Evolutionary conservation across 768 basidiomycete genomes (phyloP).

Genomic region (Candolleomyces efflorescens): DNA sequence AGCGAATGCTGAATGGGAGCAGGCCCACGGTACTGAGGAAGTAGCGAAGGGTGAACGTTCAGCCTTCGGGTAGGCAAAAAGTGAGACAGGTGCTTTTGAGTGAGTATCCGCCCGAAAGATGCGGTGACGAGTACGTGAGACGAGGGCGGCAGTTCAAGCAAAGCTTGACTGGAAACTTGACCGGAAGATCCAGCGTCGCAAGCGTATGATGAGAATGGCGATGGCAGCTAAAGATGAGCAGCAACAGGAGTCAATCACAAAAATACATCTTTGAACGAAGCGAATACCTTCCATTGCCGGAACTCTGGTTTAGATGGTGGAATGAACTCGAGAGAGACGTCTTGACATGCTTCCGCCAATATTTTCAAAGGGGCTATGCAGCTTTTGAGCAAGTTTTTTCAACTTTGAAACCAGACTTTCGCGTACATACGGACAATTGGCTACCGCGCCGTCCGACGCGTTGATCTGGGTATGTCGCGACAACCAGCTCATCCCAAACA

Average conservation of each 20-base stretch:
- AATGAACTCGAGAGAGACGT: constrained; percentile 55
- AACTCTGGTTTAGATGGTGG: constrained; percentile 59
- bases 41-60: constrained; percentile 87
- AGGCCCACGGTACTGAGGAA: constrained; percentile 86
- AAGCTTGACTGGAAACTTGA: neutral
- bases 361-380: constrained; percentile 64
- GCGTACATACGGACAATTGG: constrained; percentile 51
- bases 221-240: constrained; percentile 26
- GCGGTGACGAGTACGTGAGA: constrained; percentile 75
- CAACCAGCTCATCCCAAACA: constrained; percentile 64
- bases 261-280: neutral
- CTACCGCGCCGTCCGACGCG: constrained; percentile 59
- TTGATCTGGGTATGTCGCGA: constrained; percentile 73
- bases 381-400: neutral
- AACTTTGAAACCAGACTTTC: neutral
- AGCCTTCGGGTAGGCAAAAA: constrained; percentile 60
- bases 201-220: constrained; percentile 27
- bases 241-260: neutral
- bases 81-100: constrained; percentile 50
- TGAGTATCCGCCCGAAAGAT: constrained; percentile 87
- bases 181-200: neutral
- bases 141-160: constrained; percentile 19
- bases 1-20: constrained; percentile 87
- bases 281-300: constrained; percentile 58
- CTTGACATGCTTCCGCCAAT: constrained; percentile 44